These are phyloP conservation scores for Nemania serpens DNA, from an alignment of 2,329 filamentous ascomycete species.

Conservation along the genomic window DNA sequence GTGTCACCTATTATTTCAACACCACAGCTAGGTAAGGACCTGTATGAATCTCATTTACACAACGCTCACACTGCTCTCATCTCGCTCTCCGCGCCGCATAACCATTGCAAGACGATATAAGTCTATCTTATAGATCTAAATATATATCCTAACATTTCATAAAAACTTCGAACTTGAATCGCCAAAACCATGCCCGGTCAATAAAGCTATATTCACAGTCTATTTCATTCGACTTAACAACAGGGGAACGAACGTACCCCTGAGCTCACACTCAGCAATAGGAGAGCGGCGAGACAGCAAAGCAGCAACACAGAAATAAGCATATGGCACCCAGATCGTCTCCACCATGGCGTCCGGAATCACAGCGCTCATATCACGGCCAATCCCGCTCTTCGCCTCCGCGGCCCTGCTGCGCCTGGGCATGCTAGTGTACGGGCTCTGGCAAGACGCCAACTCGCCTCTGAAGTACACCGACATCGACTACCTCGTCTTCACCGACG, in stretches of 20 bases:
- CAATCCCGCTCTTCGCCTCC: slow-evolving; percentile 58
- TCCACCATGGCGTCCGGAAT: slow-evolving; percentile 20
- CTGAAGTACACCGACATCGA: slow-evolving; percentile 99
- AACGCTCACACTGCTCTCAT: background rate
- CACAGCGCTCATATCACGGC: slow-evolving; percentile 44
- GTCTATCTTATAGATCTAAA: background rate
- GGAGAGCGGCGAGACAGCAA: too few relatives aligned
- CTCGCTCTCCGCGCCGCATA: background rate
- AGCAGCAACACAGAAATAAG: background rate
- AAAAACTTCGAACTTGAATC: background rate
- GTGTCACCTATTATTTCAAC: background rate
- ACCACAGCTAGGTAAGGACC: background rate
- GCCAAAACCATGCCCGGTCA: too few relatives aligned
- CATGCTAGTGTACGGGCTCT: slow-evolving; percentile 85
- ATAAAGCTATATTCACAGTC: background rate
- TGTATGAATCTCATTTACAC: background rate
- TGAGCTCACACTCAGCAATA: too few relatives aligned
- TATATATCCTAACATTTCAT: background rate
- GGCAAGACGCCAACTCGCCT: slow-evolving; percentile 89
- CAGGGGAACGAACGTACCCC: background rate
- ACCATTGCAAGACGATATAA: background rate
- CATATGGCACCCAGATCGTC: slow-evolving; percentile 9
- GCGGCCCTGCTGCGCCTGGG: slow-evolving; percentile 68
- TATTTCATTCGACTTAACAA: background rate
- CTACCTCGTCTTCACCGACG: slow-evolving; percentile 97